phyloP scores from a whole-genome alignment of 108 stramenopile genomes.

The Cyclotella baltica region DNA sequence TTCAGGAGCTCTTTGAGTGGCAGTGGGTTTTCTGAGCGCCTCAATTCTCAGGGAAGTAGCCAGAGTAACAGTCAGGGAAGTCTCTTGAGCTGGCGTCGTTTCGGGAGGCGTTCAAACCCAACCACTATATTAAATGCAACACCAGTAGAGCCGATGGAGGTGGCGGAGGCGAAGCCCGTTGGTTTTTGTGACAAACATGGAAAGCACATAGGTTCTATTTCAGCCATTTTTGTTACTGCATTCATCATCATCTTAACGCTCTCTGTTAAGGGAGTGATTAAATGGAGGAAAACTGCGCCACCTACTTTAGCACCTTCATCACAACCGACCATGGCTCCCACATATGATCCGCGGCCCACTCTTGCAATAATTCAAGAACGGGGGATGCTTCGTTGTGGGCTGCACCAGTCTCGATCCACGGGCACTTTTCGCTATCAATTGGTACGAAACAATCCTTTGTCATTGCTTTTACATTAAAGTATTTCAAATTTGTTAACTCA shows the following conservation, averaged over 20 bases:
- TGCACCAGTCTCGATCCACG: background rate
- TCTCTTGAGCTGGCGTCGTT: slow-evolving; percentile 1
- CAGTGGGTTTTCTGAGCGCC: too few species aligned
- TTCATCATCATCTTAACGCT: background rate
- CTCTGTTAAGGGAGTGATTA: background rate
- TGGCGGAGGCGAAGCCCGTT: slow-evolving; percentile 3
- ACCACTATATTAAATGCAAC: slow-evolving; percentile 9
- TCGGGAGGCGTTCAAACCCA: background rate
- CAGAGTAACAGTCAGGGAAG: too few species aligned
- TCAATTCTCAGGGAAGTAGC: too few species aligned
- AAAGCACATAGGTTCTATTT: background rate
- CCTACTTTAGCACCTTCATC: background rate
- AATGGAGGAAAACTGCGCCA: background rate
- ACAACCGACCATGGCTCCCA: slow-evolving; percentile 1
- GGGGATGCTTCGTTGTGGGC: slow-evolving; percentile 15
- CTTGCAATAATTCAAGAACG: slow-evolving; percentile 21
- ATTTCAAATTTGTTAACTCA: too few species aligned
- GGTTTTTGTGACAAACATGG: slow-evolving; percentile 1
- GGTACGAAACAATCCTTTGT: too few species aligned
- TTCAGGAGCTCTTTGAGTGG: too few species aligned
- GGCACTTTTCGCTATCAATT: slow-evolving; percentile 3
- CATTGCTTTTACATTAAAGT: too few species aligned
- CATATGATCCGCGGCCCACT: slow-evolving; percentile 15
- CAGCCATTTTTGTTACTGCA: background rate
- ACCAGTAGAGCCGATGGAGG: slow-evolving; percentile 19